Percentiles rank a stretch among this genome's conserved stretches.
These are phyloP conservation scores for Serendipita sp. DNA, from an alignment of 768 basidiomycete genomes.

Conservation along the genomic window DNA sequence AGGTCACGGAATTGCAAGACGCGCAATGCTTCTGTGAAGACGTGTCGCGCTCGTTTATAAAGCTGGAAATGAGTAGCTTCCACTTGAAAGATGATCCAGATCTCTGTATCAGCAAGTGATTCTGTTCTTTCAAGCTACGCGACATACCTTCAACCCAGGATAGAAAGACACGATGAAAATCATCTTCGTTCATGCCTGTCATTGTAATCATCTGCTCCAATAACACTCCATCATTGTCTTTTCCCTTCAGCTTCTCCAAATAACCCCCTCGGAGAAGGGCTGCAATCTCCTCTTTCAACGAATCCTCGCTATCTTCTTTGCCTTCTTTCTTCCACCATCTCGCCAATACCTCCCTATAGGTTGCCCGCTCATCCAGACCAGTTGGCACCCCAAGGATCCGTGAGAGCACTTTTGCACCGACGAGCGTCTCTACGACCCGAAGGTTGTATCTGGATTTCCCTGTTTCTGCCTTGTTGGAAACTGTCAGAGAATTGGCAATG, in stretches of 20 bases:
- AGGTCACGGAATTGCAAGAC: constrained; percentile 63
- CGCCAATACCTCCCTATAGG: constrained; percentile 51
- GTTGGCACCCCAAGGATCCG: constrained; percentile 35
- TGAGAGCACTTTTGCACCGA: constrained; percentile 59
- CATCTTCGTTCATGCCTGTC: constrained; percentile 37
- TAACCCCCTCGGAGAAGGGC: constrained; percentile 31
- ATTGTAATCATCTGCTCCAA: constrained; percentile 58
- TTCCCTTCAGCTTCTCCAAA: constrained; percentile 39
- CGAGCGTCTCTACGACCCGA: constrained; percentile 81
- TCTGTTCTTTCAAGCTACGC: too few species aligned
- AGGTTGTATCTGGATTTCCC: constrained; percentile 75
- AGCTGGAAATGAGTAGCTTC: constrained; percentile 70
- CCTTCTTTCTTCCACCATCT: constrained; percentile 34
- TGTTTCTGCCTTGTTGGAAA: constrained; percentile 62
- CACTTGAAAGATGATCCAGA: constrained; percentile 27
- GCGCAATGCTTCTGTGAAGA: constrained; percentile 62
- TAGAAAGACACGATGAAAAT: constrained; percentile 54
- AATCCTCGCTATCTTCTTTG: constrained; percentile 27
- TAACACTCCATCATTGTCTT: constrained; percentile 42
- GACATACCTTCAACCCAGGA: constrained; percentile 62
- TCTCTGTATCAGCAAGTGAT: background rate
- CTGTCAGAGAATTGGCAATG: constrained; percentile 69
- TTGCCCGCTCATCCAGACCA: constrained; percentile 37
- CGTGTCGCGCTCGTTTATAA: constrained; percentile 69
- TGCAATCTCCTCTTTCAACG: constrained; percentile 31